Percentiles rank a stretch among this genome's conserved stretches.
These are phyloP conservation scores for Umbelopsis sp. DNA, from an alignment of 192 early-diverging fungal genomes.

Conservation along the genomic window DNA sequence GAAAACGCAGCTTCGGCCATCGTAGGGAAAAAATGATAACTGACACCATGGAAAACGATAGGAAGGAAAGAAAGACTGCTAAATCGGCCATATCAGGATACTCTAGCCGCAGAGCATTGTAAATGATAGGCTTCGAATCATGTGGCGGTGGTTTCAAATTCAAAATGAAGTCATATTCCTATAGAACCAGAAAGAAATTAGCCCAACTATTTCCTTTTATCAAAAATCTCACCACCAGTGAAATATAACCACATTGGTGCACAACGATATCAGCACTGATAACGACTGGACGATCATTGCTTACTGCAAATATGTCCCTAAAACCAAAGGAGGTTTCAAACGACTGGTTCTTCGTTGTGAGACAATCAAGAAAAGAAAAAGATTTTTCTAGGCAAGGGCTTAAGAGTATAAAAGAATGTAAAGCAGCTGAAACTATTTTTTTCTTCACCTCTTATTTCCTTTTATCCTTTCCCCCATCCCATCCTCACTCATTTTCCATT, in stretches of 20 bases:
- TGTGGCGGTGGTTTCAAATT: conserved; percentile 8
- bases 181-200: neutral
- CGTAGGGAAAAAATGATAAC: no score
- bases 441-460: conserved; percentile 21
- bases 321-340: conserved; percentile 8
- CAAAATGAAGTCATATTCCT: neutral
- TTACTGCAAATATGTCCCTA: conserved; percentile 3
- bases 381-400: neutral
- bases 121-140: conserved; percentile 10
- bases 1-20: no score
- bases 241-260: neutral
- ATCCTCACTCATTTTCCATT: conserved; percentile 15
- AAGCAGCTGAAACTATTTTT: neutral
- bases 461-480: conserved; percentile 8
- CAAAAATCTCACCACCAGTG: neutral
- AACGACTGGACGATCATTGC: conserved; percentile 7
- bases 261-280: neutral
- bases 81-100: no score
- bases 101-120: no score
- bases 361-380: neutral
- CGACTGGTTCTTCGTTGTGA: neutral
- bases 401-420: neutral
- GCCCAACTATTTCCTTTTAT: neutral
- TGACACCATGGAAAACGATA: no score
- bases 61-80: no score